Base-by-base conservation (phyloP, 1,139 yeast species). In the Chernovozyma aurita region DNA sequence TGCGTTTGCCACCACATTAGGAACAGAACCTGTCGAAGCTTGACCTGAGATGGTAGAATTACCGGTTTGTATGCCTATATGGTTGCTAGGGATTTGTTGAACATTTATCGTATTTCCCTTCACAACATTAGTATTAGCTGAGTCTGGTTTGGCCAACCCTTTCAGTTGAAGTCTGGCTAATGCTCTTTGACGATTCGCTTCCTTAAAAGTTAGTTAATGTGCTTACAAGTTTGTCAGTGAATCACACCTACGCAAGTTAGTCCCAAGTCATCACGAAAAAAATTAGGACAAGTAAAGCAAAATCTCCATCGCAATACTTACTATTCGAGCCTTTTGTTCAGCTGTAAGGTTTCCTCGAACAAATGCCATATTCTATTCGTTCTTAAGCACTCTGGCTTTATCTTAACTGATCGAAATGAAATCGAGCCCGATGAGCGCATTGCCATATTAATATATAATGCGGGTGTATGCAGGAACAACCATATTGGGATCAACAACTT, bases 171-270 rank as follows among this genome's bases (percentile, higher is more conserved):
- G 65, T 42, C 80, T 59, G 37, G 76, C 83, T 15, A 78, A 52
- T 0, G 87, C 88, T 39, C 71, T 63, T 29, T 72, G 67, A 39
- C 87, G 61, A 48, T 79, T 78, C 15, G 72, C 77, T 32, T 76
- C 84, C 78, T 75, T 29, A 4, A 4, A 15, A n/a, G 49, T 51
- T 47, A n/a, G n/a, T n/a, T n/a, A n/a, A n/a, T n/a, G n/a, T n/a
- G n/a, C n/a, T n/a, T n/a, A n/a, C n/a, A n/a, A n/a, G n/a, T 50
- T 55, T 50, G 43, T 34, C 29, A 27, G 30, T 33, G 15, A 21
- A 12, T n/a, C n/a, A n/a, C n/a, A n/a, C n/a, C n/a, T n/a, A n/a
- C n/a, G n/a, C n/a, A n/a, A n/a, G 26, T 18, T 21, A 21, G 24
- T 21, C 7, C 24, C 24, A 21, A 8, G 24, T 21, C 11, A 21